phyloP scores from a whole-genome alignment of 352 stramenopile species.

The Phytophthora citricola region DNA sequence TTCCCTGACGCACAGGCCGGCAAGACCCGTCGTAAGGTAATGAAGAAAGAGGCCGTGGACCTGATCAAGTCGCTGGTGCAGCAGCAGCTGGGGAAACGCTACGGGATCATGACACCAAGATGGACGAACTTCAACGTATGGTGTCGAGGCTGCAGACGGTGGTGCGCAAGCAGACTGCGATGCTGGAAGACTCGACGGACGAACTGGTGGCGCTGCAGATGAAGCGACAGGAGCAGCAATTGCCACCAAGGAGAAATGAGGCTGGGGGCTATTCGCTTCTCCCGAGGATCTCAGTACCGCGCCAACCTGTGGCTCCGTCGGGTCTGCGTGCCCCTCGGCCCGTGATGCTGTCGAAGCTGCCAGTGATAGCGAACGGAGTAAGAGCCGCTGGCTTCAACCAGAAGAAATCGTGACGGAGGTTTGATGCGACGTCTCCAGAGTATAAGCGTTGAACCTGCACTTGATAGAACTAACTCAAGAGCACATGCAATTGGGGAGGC shows the following conservation, averaged over 20 bases:
- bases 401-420: conserved; percentile 6
- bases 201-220: conserved; percentile 27
- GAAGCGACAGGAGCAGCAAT: conserved; percentile 13
- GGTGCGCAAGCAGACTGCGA: conserved; percentile 45
- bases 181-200: conserved; percentile 44
- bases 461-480: too few species aligned
- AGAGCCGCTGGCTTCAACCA: conserved; percentile 8
- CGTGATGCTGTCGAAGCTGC: conserved; percentile 31
- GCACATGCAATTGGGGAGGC: too few species aligned
- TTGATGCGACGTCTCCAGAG: too few species aligned
- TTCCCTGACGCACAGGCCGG: background rate
- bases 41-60: conserved; percentile 56
- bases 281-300: conserved; percentile 20
- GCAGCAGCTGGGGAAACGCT: conserved; percentile 46
- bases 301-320: conserved; percentile 30
- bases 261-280: conserved; percentile 11
- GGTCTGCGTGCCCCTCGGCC: conserved; percentile 27
- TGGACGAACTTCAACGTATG: conserved; percentile 51
- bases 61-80: conserved; percentile 50
- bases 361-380: conserved; percentile 11
- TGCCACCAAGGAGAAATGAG: conserved; percentile 8
- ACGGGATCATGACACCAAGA: conserved; percentile 46
- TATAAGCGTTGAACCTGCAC: too few species aligned
- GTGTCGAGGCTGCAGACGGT: conserved; percentile 51
- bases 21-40: conserved; percentile 47